Evolutionary conservation across 768 basidiomycete genomes (phyloP).

Genomic region (Boletus huronensis): DNA sequence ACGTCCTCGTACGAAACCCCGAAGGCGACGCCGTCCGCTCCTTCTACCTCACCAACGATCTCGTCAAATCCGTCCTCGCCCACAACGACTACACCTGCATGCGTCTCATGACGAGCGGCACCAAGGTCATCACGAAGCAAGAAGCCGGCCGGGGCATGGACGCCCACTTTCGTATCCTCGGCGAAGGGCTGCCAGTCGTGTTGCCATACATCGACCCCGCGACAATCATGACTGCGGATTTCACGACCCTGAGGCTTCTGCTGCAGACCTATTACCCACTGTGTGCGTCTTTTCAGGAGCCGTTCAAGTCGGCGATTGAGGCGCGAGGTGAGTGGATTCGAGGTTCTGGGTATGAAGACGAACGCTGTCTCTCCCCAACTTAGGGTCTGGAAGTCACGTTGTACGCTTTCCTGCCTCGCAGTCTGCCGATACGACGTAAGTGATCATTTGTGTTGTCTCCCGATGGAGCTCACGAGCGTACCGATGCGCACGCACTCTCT

Average conservation of each 20-base stretch:
- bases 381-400: constrained; percentile 70
- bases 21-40: constrained; percentile 68
- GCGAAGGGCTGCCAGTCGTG: constrained; percentile 81
- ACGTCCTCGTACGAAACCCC: constrained; percentile 86
- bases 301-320: constrained; percentile 54
- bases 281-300: constrained; percentile 56
- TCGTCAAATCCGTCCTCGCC: constrained; percentile 75
- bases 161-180: constrained; percentile 69
- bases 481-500: background rate
- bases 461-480: background rate
- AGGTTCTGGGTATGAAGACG: constrained; percentile 30
- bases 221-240: constrained; percentile 56
- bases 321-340: constrained; percentile 48
- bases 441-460: constrained; percentile 1
- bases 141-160: constrained; percentile 63
- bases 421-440: constrained; percentile 53
- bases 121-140: constrained; percentile 89
- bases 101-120: constrained; percentile 88
- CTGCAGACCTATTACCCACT: constrained; percentile 81
- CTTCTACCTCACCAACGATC: constrained; percentile 83
- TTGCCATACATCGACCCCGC: constrained; percentile 73
- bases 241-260: constrained; percentile 59
- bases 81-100: constrained; percentile 83
- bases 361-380: background rate
- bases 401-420: constrained; percentile 61